A percentile compares a stretch with the other conserved stretches of the same genome.
phyloP scores from a whole-genome alignment of 106 monocot species.

The Hemerocallis citrina region DNA sequence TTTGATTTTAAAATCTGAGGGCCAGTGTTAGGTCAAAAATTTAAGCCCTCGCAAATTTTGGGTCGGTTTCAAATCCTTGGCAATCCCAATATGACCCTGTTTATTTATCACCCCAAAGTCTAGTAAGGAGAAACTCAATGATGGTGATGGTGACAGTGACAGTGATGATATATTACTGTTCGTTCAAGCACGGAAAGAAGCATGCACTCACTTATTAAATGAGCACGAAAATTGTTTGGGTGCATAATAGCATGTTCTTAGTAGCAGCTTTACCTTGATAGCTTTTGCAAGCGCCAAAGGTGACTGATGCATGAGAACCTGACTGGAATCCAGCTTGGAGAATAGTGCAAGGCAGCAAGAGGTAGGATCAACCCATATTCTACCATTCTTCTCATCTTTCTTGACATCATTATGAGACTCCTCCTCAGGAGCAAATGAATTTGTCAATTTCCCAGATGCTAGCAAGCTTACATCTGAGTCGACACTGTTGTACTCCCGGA shows the following conservation, averaged over 20 bases:
- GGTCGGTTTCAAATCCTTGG: too few relatives aligned
- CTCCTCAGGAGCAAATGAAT: slow-evolving; percentile 11
- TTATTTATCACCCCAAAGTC: too few relatives aligned
- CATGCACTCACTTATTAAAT: not conserved
- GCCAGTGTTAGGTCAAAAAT: too few relatives aligned
- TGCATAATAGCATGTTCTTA: too few relatives aligned
- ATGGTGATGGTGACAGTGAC: not conserved
- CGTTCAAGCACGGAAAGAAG: not conserved
- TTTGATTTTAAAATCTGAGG: too few relatives aligned
- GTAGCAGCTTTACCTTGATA: slow-evolving; percentile 32
- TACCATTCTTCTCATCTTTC: slow-evolving; percentile 15
- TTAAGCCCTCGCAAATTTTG: too few relatives aligned
- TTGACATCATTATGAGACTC: slow-evolving; percentile 4
- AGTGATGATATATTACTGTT: not conserved
- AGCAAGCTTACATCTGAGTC: slow-evolving; percentile 66
- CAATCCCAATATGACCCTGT: too few relatives aligned
- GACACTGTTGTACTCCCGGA: slow-evolving; percentile 54
- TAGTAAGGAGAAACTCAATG: too few relatives aligned
- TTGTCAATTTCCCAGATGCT: slow-evolving; percentile 51
- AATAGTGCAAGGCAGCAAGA: slow-evolving; percentile 73
- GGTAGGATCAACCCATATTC: slow-evolving; percentile 74
- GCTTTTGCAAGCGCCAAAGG: slow-evolving; percentile 94
- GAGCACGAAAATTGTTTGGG: not conserved
- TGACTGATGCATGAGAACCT: slow-evolving; percentile 64
- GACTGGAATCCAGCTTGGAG: slow-evolving; percentile 43